Base-by-base conservation (phyloP, 345 rosid species). In the Acer saccharum region DNA sequence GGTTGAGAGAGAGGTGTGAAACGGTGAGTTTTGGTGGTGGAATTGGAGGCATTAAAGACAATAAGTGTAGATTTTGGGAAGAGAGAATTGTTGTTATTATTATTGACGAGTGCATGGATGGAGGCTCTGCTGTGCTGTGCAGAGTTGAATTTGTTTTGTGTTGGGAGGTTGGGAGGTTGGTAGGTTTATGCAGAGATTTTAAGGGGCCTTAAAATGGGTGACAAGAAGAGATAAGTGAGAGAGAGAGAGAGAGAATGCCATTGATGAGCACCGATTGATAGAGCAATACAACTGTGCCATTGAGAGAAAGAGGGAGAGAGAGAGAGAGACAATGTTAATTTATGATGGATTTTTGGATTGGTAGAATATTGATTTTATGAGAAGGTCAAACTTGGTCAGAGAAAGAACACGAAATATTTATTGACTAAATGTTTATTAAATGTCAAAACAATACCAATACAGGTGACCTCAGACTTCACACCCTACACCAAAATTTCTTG, bases 381-480 rank as follows among this genome's bases (percentile, higher is more conserved):
- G 54, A 75, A 69, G 80, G 89, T 84, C 89, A 86, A 85, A 82
- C 43, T 54, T 52, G 77, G 84, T 83, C 86, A 81, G 89, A 84
- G 61, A 46, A 46, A 74, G 72, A 77, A 75, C 60, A 20, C 20
- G 50, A 68, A 43, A 73, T 9, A 60, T 60, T 60, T 7, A 60
- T n/a, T 60, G 64, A 18, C 20, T 35, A 35, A 35, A 57, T 57
- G 23, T 17, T 2, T 17, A 6, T 12, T 6, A 57, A 57, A 35
- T 35, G 39, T 5, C 39, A 35, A 35, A 32, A 32, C 35, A 3
- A 32, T 4, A 57, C 11, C 3, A 57, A 57, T 3, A 57, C 23
- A 57, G 64, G 50, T 32, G 35, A 32, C 35, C 35, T 32, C 27
- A 29, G 32, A 29, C 3, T 29, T 29, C 32, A 29, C 29, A 27